A percentile compares a stretch with the other conserved stretches of the same genome.
These are phyloP conservation scores for Eutrema yunnanense DNA, from an alignment of 345 rosid species.

Conservation along the genomic window DNA sequence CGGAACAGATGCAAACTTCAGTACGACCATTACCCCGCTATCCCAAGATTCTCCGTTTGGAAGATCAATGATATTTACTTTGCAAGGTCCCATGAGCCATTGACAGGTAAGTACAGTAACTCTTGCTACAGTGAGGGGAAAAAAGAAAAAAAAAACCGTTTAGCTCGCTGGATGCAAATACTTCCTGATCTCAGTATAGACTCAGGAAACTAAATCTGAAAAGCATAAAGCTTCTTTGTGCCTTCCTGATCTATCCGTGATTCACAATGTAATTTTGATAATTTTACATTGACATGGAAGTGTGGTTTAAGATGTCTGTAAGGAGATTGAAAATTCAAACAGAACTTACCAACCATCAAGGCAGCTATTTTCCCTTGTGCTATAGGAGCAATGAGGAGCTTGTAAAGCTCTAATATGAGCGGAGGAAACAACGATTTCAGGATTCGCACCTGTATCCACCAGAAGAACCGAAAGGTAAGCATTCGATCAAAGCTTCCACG, in stretches of 20 bases:
- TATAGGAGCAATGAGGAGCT: constrained; percentile 59
- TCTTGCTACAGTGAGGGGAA: constrained; percentile 46
- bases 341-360: constrained; percentile 78
- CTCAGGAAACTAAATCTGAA: background rate
- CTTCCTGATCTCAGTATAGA: background rate
- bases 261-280: background rate
- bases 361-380: constrained; percentile 77
- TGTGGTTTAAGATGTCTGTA: background rate
- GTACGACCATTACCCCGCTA: constrained; percentile 55
- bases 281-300: background rate
- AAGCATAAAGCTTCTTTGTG: background rate
- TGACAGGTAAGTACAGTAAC: constrained; percentile 83
- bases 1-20: background rate
- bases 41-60: constrained; percentile 65
- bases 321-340: background rate
- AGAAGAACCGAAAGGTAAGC: background rate
- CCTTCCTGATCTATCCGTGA: background rate
- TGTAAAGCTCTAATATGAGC: constrained; percentile 55
- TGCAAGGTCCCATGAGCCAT: constrained; percentile 88
- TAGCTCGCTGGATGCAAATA: background rate
- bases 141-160: background rate
- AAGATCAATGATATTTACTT: constrained; percentile 68
- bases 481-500: background rate
- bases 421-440: constrained; percentile 75
- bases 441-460: constrained; percentile 54